phyloP scores from a whole-genome alignment of 495 filamentous ascomycete species.

The Zalerion maritima region DNA sequence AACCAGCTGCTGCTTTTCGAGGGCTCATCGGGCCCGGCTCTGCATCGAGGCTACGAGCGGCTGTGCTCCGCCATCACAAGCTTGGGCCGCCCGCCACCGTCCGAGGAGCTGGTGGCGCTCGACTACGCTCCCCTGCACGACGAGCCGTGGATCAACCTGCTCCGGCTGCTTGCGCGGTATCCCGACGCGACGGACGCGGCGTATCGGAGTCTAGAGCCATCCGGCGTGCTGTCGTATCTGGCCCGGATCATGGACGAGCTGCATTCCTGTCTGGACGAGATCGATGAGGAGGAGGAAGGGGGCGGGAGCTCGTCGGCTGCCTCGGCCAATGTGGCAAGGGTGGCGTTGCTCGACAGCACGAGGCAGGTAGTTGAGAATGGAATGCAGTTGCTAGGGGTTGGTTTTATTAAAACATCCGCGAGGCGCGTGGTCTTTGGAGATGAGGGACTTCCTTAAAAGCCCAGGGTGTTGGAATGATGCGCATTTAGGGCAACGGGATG shows the following conservation, averaged over 20 bases:
- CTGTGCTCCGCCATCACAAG: slow-evolving; percentile 49
- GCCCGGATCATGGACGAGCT: slow-evolving; percentile 44
- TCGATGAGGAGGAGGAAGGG: slow-evolving; percentile 16
- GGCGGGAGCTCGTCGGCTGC: slow-evolving; percentile 30
- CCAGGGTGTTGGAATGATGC: too few relatives aligned
- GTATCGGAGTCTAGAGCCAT: slow-evolving; percentile 47
- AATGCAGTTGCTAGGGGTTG: slow-evolving; percentile 39
- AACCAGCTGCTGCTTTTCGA: slow-evolving; percentile 56
- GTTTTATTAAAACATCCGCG: too few relatives aligned
- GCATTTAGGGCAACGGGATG: too few relatives aligned
- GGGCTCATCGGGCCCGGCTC: slow-evolving; percentile 54
- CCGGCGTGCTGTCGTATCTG: slow-evolving; percentile 46
- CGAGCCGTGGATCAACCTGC: slow-evolving; percentile 40
- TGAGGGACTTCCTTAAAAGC: too few relatives aligned
- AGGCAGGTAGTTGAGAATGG: slow-evolving; percentile 46
- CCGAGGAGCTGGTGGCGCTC: slow-evolving; percentile 32
- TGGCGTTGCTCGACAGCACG: slow-evolving; percentile 40
- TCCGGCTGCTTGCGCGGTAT: slow-evolving; percentile 44
- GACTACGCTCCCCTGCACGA: slow-evolving; percentile 44
- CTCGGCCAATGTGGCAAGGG: slow-evolving; percentile 35
- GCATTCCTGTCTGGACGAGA: slow-evolving; percentile 37
- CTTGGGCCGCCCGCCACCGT: slow-evolving; percentile 25
- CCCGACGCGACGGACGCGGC: slow-evolving; percentile 49
- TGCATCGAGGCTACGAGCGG: slow-evolving; percentile 56
- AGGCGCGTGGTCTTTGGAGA: too few relatives aligned